Conservation (phyloP, 345 rosid species). For the Rubroshorea leprosula region DNA sequence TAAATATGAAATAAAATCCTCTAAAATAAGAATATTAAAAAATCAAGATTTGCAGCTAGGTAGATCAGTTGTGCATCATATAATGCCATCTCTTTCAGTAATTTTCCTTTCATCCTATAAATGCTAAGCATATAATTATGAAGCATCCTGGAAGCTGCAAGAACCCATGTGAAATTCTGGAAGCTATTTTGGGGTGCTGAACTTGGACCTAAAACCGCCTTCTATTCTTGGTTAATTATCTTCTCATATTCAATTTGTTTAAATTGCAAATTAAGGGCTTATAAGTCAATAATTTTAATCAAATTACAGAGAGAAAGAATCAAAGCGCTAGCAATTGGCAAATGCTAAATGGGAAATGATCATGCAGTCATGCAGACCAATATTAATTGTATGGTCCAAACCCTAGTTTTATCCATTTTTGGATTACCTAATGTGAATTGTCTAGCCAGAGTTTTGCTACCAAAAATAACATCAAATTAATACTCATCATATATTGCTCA, state of each 20-base stretch:
- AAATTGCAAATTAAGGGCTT: too few relatives aligned
- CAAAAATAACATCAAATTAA: neutral
- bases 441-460: conserved; percentile 13
- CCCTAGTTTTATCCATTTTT: neutral
- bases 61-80: too few relatives aligned
- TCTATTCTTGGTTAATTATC: neutral
- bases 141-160: neutral
- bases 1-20: too few relatives aligned
- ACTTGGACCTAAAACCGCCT: conserved; percentile 23
- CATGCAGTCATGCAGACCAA: conserved; percentile 16
- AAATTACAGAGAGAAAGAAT: neutral
- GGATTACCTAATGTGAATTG: conserved; percentile 5
- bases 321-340: too few relatives aligned
- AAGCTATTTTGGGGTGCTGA: conserved; percentile 1
- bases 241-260: too few relatives aligned
- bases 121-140: too few relatives aligned
- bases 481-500: neutral
- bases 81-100: too few relatives aligned
- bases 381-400: too few relatives aligned
- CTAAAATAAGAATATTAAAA: too few relatives aligned
- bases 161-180: conserved; percentile 18
- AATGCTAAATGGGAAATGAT: conserved; percentile 15
- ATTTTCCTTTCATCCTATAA: too few relatives aligned
- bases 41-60: too few relatives aligned
- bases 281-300: too few relatives aligned